Percentiles rank a stretch among this genome's conserved stretches.
Evolutionary conservation across 1,284 basidiomycete genomes (phyloP).

Genomic region (Naganishia liquefaciens): DNA sequence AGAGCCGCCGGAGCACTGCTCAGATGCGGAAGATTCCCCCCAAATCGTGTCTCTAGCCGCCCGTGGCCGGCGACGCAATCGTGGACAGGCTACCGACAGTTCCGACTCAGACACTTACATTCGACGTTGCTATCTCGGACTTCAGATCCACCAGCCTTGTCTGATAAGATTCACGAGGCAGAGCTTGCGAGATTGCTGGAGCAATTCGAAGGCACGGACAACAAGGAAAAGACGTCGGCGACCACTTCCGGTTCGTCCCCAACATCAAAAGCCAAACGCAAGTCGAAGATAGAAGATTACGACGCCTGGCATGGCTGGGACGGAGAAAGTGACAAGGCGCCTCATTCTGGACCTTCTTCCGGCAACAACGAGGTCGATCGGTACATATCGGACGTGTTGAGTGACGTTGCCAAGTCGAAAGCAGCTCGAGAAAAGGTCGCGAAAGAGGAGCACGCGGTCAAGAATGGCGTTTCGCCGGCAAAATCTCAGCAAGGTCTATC

Average conservation of each 20-base stretch:
- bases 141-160: neutral
- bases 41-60: neutral
- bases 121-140: neutral
- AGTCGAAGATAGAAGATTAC: slow-evolving; percentile 29
- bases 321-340: slow-evolving; percentile 22
- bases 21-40: neutral
- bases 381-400: slow-evolving; percentile 11
- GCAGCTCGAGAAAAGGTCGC: slow-evolving; percentile 8
- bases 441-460: neutral
- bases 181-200: slow-evolving; percentile 14
- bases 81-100: too few species aligned
- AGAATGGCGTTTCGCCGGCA: neutral
- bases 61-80: neutral
- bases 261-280: neutral
- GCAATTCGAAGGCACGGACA: slow-evolving; percentile 6
- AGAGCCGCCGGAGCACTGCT: slow-evolving; percentile 2
- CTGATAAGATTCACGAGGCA: neutral
- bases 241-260: neutral
- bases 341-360: neutral
- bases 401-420: slow-evolving; percentile 21
- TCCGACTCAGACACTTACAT: neutral
- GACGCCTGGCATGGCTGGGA: slow-evolving; percentile 31
- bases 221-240: neutral
- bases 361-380: slow-evolving; percentile 9
- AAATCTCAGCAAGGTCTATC: neutral